Conservation (phyloP, 1,284 basidiomycete species). For the Cutaneotrichosporon cyanovorans region DNA sequence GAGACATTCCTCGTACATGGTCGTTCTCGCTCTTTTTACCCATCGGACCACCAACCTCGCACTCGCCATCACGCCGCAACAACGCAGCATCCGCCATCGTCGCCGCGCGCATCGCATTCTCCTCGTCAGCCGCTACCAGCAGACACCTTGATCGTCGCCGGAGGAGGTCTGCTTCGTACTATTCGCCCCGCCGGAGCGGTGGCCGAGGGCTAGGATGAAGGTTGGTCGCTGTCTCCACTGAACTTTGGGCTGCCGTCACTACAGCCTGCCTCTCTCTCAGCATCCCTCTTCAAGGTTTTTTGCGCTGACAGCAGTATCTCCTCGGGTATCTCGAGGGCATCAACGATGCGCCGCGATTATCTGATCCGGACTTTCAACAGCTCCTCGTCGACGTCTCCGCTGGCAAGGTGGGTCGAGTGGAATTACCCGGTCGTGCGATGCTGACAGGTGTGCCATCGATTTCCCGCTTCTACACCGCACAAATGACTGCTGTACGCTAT, state of each 20-base stretch:
- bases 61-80: conserved; percentile 10
- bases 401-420: conserved; percentile 36
- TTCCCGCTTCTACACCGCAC: not conserved
- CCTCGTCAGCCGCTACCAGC: conserved; percentile 23
- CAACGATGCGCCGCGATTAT: conserved; percentile 39
- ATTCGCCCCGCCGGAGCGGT: conserved; percentile 10
- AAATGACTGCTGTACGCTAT: not conserved
- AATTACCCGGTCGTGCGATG: conserved; percentile 4
- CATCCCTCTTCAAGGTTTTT: not conserved
- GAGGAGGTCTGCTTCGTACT: too few relatives aligned
- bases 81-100: conserved; percentile 33
- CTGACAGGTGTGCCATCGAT: conserved; percentile 4
- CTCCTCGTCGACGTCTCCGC: conserved; percentile 45
- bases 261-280: not conserved
- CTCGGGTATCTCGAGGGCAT: conserved; percentile 44
- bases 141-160: conserved; percentile 16
- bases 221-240: too few relatives aligned
- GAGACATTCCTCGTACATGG: too few relatives aligned
- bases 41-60: conserved; percentile 3
- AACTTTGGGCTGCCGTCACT: too few relatives aligned
- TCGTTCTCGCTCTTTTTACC: not conserved
- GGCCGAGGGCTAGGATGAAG: conserved; percentile 30
- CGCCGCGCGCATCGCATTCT: not conserved
- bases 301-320: conserved; percentile 40
- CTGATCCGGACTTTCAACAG: conserved; percentile 44